Evolutionary conservation across 306 rosid species (phyloP).

Genomic region (Acacia melanoxylon): DNA sequence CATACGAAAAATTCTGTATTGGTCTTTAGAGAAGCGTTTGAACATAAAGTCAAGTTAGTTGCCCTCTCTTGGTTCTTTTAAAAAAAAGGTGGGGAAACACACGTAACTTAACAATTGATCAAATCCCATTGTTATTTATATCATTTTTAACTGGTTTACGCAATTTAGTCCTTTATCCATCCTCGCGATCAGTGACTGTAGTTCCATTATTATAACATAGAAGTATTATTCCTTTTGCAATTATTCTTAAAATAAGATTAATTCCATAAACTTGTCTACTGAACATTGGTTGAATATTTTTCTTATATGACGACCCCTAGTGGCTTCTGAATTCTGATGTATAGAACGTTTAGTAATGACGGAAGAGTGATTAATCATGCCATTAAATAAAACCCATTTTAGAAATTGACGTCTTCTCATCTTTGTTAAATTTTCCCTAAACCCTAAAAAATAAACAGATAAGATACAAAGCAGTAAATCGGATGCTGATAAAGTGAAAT

Average conservation of each 20-base stretch:
- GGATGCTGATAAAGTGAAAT: background rate
- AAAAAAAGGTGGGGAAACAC: background rate
- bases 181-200: background rate
- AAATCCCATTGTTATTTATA: background rate
- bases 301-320: background rate
- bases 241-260: background rate
- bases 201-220: background rate
- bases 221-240: background rate
- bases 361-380: background rate
- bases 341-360: background rate
- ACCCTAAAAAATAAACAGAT: too few species aligned
- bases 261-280: background rate
- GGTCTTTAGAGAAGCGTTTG: background rate
- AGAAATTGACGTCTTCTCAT: background rate
- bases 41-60: background rate
- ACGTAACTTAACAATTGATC: background rate
- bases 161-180: background rate
- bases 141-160: background rate
- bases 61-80: background rate
- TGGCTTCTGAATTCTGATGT: background rate
- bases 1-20: background rate
- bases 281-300: background rate
- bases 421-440: background rate
- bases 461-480: background rate
- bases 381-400: background rate